A percentile compares a stretch with the other conserved stretches of the same genome.
Evolutionary conservation across 2,329 filamentous ascomycete species (phyloP).

Genomic region (Ceratocystis harringtonii): DNA sequence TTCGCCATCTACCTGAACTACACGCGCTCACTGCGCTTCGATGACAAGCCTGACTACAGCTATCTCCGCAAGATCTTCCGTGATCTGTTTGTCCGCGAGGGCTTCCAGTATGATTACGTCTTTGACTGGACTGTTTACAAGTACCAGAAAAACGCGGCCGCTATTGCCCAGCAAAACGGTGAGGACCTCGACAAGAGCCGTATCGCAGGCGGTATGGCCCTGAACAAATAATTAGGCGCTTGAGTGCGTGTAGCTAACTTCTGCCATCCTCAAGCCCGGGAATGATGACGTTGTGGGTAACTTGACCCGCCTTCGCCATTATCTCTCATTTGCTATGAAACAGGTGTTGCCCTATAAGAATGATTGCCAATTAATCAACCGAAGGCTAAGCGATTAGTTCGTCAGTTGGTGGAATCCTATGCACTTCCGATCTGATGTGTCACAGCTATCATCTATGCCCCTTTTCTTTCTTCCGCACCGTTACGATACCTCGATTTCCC

Average conservation of each 20-base stretch:
- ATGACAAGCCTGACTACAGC: constrained; percentile 99
- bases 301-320: neutral
- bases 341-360: neutral
- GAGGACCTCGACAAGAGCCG: constrained; percentile 65
- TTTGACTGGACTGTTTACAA: constrained; percentile 99
- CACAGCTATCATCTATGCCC: neutral
- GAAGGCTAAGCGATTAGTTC: neutral
- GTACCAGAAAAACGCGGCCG: constrained; percentile 98
- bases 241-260: constrained; percentile 24
- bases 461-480: no score
- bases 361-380: neutral
- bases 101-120: constrained; percentile 99
- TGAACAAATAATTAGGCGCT: constrained; percentile 29
- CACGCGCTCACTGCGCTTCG: constrained; percentile 93
- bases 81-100: constrained; percentile 94
- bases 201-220: constrained; percentile 50
- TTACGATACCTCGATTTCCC: neutral
- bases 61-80: constrained; percentile 99
- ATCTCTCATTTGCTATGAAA: neutral
- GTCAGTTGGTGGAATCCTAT: neutral
- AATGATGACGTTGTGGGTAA: neutral
- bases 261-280: neutral
- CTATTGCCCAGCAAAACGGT: constrained; percentile 65
- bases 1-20: constrained; percentile 99
- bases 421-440: neutral